Base-by-base conservation (phyloP, 495 filamentous ascomycete genomes). In the Chaetomidium leptoderma region DNA sequence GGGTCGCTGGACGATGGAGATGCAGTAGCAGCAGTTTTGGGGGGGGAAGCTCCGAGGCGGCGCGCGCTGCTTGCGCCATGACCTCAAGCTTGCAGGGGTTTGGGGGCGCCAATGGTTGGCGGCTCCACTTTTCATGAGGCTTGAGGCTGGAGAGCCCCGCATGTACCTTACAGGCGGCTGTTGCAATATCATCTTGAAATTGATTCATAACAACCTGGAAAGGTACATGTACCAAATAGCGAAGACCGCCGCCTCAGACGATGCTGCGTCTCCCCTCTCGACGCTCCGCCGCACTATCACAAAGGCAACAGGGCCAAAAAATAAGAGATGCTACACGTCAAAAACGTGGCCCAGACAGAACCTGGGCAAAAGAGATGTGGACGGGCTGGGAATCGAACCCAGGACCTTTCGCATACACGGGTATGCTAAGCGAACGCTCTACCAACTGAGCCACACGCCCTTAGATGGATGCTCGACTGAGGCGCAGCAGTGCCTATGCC, bases 391-490 rank as follows among this genome's bases (percentile, higher is more conserved):
- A 65, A 65, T 62, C 60, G 63, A 62, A 65, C 63, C 59, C 55
- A 62, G 60, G 63, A 65, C 63, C 63, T 65, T 65, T 62, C 63
- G 63, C 63, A 65, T 48, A 43, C 51, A 33, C 19, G 3, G 13
- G 43, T 39, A 59, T 65, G 63, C 63, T 62, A 65, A 65, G 63
- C 59, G 59, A 62, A 62, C 63, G 63, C 63, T 65, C 63, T 65
- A 61, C 58, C 55, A 64, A 64, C 54, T 61, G 58, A 63, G 53
- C 62, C 56, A 60, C 55, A 58, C 62, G 52, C 52, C 60, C 64
- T 5, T 45, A 58, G 21, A 4, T 23, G 39, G 35, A 54, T 33
- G 27, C 13, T 4, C 3, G 4, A 14, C 17, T 6, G 5, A 17
- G 13, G 7, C 16, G 17, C 19, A 7, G 19, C 6, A 23, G 8